Evolutionary conservation across 2,329 filamentous ascomycete genomes (phyloP).

Genomic region (Colletotrichum sp.): DNA sequence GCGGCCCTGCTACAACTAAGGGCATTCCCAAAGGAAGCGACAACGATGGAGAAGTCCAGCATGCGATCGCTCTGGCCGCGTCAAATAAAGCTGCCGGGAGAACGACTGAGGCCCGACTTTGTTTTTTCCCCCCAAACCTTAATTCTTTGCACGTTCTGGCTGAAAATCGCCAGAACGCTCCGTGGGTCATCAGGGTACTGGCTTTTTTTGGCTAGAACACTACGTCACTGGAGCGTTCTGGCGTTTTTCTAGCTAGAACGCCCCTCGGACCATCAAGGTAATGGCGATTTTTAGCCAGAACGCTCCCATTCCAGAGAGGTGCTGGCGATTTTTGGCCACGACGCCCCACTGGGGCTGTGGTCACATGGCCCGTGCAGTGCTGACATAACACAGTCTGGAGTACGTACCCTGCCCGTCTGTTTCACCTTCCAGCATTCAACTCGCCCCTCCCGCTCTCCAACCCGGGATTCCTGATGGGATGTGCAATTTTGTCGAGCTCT

Average conservation of each 20-base stretch:
- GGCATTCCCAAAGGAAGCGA: background rate
- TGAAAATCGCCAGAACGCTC: too few relatives aligned
- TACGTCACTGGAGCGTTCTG: too few relatives aligned
- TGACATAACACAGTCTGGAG: background rate
- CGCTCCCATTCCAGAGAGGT: background rate
- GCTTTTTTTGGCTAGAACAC: too few relatives aligned
- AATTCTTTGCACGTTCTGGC: background rate
- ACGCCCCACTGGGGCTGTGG: background rate
- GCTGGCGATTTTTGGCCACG: background rate
- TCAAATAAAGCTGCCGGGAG: background rate
- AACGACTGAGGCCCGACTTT: background rate
- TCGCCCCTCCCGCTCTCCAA: background rate
- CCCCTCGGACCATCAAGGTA: too few relatives aligned
- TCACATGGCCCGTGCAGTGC: background rate
- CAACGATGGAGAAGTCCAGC: background rate
- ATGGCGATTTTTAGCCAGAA: too few relatives aligned
- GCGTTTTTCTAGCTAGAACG: too few relatives aligned
- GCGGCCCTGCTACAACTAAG: background rate
- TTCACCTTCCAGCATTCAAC: background rate
- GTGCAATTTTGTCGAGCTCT: background rate
- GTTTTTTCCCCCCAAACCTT: background rate
- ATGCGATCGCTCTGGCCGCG: background rate
- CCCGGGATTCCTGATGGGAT: background rate
- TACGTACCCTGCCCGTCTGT: background rate
- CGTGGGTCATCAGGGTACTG: background rate